Evolutionary conservation across 2,329 filamentous ascomycete genomes (phyloP), one percentile per base, ranked within the genome.

Genomic region (Trichoderma guizhouense): DNA sequence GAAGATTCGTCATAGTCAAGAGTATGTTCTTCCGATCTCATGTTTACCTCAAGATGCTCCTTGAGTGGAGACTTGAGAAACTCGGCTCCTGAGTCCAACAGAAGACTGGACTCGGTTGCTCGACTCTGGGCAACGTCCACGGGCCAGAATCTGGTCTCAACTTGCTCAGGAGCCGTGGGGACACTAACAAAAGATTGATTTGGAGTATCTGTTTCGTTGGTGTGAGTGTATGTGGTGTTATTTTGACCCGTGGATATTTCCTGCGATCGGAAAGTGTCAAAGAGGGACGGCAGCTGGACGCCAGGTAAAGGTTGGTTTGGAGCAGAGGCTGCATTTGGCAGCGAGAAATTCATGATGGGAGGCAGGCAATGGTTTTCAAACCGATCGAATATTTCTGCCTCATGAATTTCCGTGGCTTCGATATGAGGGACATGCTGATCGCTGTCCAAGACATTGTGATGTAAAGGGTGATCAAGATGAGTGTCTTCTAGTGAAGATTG

Each of bases 1-100:
- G 80, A 81, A 7, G 76, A 75, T 14, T 80, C 79, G 28, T 80
- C 76, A 3, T 78, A 63, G 8, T 57, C 57, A 8, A 71, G 63
- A n/a, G 62, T 24, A 60, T 32, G 18, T 11, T 67, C 47, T 34
- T 28, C 60, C 26, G 21, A 24, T 30, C 28, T 12, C 7, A 24
- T 53, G 47, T 53, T 18, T 24, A 28, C 21, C 7, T 51, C 53
- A 15, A 30, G 28, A 47, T 61, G 55, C 8, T 73, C 74, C 18
- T 68, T 66, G 0, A 64, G 76, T 0, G 76, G 72, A 34, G 80
- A 63, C 2, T 63, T 78, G 12, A 83, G 76, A 63, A 84, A 83
- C 21, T 76, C 75, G 4, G 78, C 76, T 14, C 80, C 81, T 14
- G 81, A 79, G 4, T 73, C 64, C 28, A 77, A 75, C 74, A 79